These are phyloP conservation scores for Lachnellula arida DNA, from an alignment of 2,329 filamentous ascomycete genomes.

Conservation along the genomic window DNA sequence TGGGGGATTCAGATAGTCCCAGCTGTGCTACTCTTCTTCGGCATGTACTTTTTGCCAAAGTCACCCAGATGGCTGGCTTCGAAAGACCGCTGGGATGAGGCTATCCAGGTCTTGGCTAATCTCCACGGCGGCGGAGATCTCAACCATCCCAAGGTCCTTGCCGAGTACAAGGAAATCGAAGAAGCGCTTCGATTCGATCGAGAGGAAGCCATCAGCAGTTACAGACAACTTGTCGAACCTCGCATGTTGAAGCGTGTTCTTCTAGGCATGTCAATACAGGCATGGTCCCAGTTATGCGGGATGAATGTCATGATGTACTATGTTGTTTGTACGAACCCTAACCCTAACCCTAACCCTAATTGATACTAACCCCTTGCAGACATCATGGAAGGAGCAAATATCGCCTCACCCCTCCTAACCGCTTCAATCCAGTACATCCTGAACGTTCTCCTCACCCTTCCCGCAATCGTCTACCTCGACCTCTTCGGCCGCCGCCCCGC, in stretches of 20 bases:
- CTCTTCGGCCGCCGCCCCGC: constrained; percentile 67
- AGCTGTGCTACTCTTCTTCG: constrained; percentile 47
- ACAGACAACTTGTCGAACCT: constrained; percentile 66
- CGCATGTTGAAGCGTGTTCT: constrained; percentile 67
- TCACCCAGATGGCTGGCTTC: constrained; percentile 67
- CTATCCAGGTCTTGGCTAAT: constrained; percentile 50
- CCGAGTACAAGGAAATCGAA: constrained; percentile 64
- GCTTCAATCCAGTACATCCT: constrained; percentile 72
- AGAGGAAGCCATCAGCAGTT: constrained; percentile 63
- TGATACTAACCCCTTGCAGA: constrained; percentile 40
- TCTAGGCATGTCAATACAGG: constrained; percentile 67
- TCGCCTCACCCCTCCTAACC: constrained; percentile 55
- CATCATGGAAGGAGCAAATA: constrained; percentile 61
- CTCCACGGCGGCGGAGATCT: constrained; percentile 54
- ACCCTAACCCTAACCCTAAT: too few species aligned
- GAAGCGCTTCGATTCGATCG: constrained; percentile 71
- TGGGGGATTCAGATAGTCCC: constrained; percentile 59
- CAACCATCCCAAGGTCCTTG: constrained; percentile 55
- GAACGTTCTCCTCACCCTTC: constrained; percentile 73
- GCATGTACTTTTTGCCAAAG: constrained; percentile 57
- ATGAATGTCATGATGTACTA: constrained; percentile 75
- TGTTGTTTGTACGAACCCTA: too few species aligned
- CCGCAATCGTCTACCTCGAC: constrained; percentile 71
- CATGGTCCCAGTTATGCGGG: constrained; percentile 71
- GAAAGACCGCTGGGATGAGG: constrained; percentile 63